phyloP scores from a whole-genome alignment of 129 eudicot species.

The Smallanthus sonchifolius region DNA sequence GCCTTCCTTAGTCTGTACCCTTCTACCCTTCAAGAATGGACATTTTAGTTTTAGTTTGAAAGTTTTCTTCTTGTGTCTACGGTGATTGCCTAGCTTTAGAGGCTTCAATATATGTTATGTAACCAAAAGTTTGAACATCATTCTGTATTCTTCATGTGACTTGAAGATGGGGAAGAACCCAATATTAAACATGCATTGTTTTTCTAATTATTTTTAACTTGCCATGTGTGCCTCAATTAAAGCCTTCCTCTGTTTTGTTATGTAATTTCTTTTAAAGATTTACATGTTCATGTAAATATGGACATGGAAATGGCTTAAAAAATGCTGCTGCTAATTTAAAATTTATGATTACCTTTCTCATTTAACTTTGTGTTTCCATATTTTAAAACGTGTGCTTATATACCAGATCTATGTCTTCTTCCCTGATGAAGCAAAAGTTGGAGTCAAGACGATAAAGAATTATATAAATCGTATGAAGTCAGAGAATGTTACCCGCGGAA shows the following conservation, averaged over 20 bases:
- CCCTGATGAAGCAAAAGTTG: slow-evolving; percentile 92
- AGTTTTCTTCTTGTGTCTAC: background rate
- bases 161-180: background rate
- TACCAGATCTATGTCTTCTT: slow-evolving; percentile 77
- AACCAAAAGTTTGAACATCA: background rate
- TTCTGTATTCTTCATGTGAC: slow-evolving; percentile 1
- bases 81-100: background rate
- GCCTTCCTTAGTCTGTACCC: background rate
- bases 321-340: background rate
- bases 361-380: background rate
- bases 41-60: background rate
- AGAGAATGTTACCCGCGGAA: slow-evolving; percentile 74
- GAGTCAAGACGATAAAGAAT: slow-evolving; percentile 75
- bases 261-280: background rate
- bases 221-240: background rate
- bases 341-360: background rate
- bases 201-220: background rate
- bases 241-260: background rate
- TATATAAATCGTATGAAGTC: slow-evolving; percentile 77
- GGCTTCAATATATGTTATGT: background rate
- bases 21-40: background rate
- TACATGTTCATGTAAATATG: background rate
- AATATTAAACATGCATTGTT: background rate
- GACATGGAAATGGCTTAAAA: background rate
- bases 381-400: background rate